Evolutionary conservation across 306 rosid species (phyloP).

Genomic region (Hippophae gyantsensis): DNA sequence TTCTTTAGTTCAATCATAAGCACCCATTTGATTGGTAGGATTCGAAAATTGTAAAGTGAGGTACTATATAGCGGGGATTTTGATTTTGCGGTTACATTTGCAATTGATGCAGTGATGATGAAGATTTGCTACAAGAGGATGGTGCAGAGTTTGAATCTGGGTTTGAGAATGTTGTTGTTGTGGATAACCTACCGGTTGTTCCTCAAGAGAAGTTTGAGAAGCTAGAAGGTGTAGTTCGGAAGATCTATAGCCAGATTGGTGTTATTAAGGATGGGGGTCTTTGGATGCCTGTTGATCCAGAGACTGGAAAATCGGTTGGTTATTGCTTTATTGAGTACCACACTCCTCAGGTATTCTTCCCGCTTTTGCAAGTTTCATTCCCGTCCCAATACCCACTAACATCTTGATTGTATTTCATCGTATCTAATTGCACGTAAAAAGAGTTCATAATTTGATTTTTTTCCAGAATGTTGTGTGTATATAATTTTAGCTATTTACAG

Average conservation of each 20-base stretch:
- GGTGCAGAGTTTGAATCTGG: conserved; percentile 57
- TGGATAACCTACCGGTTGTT: conserved; percentile 69
- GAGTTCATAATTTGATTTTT: not conserved
- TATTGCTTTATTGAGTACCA: conserved; percentile 71
- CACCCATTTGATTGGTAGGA: too few relatives aligned
- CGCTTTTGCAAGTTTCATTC: too few relatives aligned
- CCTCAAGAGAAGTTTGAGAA: conserved; percentile 64
- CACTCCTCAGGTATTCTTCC: conserved; percentile 55
- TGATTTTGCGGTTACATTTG: not conserved
- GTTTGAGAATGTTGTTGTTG: conserved; percentile 58
- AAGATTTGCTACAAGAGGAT: conserved; percentile 40
- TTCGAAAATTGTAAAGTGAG: too few relatives aligned
- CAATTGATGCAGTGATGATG: conserved; percentile 48
- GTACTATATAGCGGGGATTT: not conserved
- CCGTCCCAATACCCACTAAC: too few relatives aligned
- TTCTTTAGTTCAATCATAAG: too few relatives aligned
- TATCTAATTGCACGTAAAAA: too few relatives aligned
- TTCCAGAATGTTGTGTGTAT: not conserved
- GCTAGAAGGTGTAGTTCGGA: conserved; percentile 55
- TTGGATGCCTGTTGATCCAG: conserved; percentile 72
- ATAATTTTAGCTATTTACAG: too few relatives aligned
- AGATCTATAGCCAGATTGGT: conserved; percentile 74
- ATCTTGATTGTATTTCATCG: too few relatives aligned
- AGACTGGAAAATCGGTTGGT: conserved; percentile 48
- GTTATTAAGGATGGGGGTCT: conserved; percentile 59